A percentile compares a stretch with the other conserved stretches of the same genome.
phyloP scores from a whole-genome alignment of 202 grass and related monocot genomes.

The Schoenoplectus triqueter region DNA sequence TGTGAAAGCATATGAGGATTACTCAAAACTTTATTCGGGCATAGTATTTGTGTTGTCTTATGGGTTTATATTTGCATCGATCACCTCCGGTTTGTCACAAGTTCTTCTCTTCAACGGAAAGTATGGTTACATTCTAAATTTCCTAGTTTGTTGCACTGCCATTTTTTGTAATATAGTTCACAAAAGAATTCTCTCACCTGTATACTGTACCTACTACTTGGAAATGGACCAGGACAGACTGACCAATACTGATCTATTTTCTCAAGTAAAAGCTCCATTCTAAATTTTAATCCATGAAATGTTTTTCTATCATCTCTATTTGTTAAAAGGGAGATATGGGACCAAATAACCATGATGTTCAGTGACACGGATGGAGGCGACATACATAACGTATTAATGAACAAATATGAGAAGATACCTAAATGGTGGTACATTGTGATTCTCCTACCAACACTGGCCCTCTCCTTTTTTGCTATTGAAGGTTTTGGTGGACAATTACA shows the following conservation, averaged over 20 bases:
- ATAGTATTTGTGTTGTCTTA: background rate
- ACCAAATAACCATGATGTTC: background rate
- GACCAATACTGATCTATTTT: background rate
- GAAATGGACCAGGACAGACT: too few relatives aligned
- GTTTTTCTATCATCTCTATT: background rate
- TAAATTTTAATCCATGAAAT: background rate
- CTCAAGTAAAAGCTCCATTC: background rate
- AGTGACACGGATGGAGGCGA: background rate
- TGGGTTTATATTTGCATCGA: background rate
- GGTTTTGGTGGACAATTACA: background rate
- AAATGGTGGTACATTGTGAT: conserved; percentile 10
- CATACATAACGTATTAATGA: background rate
- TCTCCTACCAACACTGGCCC: background rate
- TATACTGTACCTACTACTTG: too few relatives aligned
- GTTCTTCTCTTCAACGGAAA: background rate
- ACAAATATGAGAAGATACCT: conserved; percentile 2
- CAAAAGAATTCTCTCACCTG: too few relatives aligned
- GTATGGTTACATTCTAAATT: background rate
- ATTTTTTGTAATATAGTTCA: too few relatives aligned
- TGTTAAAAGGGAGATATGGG: background rate
- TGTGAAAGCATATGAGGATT: background rate
- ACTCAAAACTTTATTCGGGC: background rate
- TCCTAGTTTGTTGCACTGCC: background rate
- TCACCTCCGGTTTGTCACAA: background rate
- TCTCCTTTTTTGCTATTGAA: background rate